These are phyloP conservation scores for Sonneratia caseolaris DNA, from an alignment of 345 rosid species.

Conservation along the genomic window DNA sequence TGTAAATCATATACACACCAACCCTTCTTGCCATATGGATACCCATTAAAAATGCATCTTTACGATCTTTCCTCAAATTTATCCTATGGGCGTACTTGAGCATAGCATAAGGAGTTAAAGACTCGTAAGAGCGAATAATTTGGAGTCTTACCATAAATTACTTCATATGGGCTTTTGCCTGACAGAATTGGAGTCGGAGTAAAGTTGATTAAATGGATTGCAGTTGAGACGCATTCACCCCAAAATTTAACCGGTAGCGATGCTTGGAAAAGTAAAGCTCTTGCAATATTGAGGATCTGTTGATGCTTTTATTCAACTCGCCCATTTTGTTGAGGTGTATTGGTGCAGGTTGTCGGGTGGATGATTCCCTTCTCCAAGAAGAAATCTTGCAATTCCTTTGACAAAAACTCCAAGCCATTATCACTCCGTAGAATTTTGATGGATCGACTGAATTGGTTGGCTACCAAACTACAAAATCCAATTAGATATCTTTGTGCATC, in stretches of 20 bases:
- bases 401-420: neutral
- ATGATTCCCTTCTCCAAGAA: neutral
- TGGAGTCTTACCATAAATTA: neutral
- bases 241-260: neutral
- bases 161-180: neutral
- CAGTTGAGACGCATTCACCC: slow-evolving; percentile 5
- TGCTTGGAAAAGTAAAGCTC: neutral
- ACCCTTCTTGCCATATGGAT: too few relatives aligned
- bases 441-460: neutral
- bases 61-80: too few relatives aligned
- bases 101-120: slow-evolving; percentile 1
- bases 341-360: neutral
- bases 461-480: neutral
- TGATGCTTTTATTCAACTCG: slow-evolving; percentile 4
- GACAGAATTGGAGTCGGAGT: neutral
- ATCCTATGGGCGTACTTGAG: too few relatives aligned
- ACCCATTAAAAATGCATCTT: too few relatives aligned
- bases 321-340: slow-evolving; percentile 17
- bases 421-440: neutral
- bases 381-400: neutral
- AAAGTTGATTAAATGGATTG: neutral
- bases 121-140: neutral
- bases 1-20: too few relatives aligned
- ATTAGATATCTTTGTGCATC: too few relatives aligned
- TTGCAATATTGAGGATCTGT: neutral